Evolutionary conservation across 2,329 filamentous ascomycete species (phyloP).

Genomic region (Aspergillus neoniger): DNA sequence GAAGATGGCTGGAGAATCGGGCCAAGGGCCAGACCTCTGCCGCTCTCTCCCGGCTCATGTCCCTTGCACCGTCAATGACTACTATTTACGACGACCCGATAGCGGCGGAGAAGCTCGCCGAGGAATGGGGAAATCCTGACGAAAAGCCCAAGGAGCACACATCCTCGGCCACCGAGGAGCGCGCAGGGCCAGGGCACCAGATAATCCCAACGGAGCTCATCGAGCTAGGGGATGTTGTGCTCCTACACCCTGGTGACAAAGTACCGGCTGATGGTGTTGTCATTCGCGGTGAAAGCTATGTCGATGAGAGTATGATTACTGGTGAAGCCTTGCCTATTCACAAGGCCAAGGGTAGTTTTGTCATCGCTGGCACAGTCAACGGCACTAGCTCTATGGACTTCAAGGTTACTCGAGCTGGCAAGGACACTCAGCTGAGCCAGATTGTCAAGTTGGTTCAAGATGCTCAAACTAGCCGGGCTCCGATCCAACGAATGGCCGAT

Average conservation of each 20-base stretch:
- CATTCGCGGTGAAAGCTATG: constrained; percentile 85
- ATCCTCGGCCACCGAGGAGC: constrained; percentile 17
- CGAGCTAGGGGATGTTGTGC: constrained; percentile 88
- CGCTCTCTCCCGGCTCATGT: constrained; percentile 92
- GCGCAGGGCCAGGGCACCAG: constrained; percentile 68
- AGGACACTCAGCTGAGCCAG: constrained; percentile 94
- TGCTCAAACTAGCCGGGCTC: constrained; percentile 89
- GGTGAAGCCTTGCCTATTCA: constrained; percentile 94
- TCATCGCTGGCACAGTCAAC: constrained; percentile 96
- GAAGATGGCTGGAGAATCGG: constrained; percentile 87
- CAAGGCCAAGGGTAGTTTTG: constrained; percentile 74
- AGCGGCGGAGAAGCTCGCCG: constrained; percentile 85
- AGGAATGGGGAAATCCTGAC: constrained; percentile 63
- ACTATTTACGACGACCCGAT: constrained; percentile 95
- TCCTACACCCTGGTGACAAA: constrained; percentile 92
- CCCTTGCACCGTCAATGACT: constrained; percentile 90
- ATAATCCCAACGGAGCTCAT: constrained; percentile 92
- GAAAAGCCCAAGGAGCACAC: constrained; percentile 16
- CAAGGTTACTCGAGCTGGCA: constrained; percentile 84
- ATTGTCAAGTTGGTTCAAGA: constrained; percentile 98
- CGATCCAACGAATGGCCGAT: constrained; percentile 92
- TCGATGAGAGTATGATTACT: constrained; percentile 98
- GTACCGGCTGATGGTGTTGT: constrained; percentile 90
- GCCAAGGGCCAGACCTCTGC: constrained; percentile 97
- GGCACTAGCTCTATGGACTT: constrained; percentile 90